A percentile compares a stretch with the other conserved stretches of the same genome.
phyloP scores from a whole-genome alignment of 306 rosid species.

The barrel medic (Medicago truncatula) region MtrunA17r5.0-ANR NC_053047.1:14934501-14935000 shows the following conservation, averaged over 20 bases:
- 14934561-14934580: no score
- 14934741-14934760: background rate
- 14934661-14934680: no score
- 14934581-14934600: no score
- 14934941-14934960: conserved; percentile 11
- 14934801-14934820: background rate
- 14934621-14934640: no score
- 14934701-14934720: no score
- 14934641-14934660: no score
- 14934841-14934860: conserved; percentile 3
- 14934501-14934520: no score
- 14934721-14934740: background rate
- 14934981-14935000: conserved; percentile 57
- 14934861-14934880: conserved; percentile 46
- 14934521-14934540: no score
- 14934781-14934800: background rate
- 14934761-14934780: background rate
- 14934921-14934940: conserved; percentile 30
- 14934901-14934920: conserved; percentile 25
- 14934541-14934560: no score
- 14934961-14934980: conserved; percentile 34
- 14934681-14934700: no score
- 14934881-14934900: conserved; percentile 24
- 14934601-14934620: no score
- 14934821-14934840: background rate